A percentile compares a stretch with the other conserved stretches of the same genome.
These are phyloP conservation scores for Fragaria iinumae DNA, from an alignment of 306 rosid genomes.

Conservation along the genomic window DNA sequence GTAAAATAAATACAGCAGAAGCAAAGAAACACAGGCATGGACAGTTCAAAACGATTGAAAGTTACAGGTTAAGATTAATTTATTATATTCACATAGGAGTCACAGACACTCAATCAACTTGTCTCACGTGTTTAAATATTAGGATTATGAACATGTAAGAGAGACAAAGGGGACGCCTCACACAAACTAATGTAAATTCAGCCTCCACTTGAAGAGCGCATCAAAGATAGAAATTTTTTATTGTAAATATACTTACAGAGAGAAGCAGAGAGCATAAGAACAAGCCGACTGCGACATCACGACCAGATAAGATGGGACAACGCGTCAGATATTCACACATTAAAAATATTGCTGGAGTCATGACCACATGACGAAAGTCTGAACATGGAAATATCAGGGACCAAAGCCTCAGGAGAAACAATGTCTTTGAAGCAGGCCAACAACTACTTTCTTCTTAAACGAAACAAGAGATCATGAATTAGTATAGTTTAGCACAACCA, in stretches of 20 bases:
- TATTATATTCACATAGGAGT: not conserved
- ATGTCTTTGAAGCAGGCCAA: slow-evolving; percentile 87
- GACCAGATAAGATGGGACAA: slow-evolving; percentile 65
- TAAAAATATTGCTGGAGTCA: slow-evolving; percentile 72
- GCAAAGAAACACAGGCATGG: not conserved
- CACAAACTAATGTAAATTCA: not conserved
- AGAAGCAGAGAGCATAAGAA: slow-evolving; percentile 89
- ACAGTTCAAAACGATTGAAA: not conserved
- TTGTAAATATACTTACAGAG: slow-evolving; percentile 51
- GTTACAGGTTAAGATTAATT: not conserved
- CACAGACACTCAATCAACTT: not conserved
- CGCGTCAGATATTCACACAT: slow-evolving; percentile 92
- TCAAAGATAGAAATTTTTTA: not conserved
- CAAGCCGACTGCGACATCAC: slow-evolving; percentile 76
- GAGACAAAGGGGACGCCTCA: not conserved
- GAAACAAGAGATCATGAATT: slow-evolving; percentile 17
- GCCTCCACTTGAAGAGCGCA: slow-evolving; percentile 2
- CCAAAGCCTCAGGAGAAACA: slow-evolving; percentile 90
- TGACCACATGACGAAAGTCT: slow-evolving; percentile 86
- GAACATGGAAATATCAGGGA: slow-evolving; percentile 86
- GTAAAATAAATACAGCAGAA: not conserved
- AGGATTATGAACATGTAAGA: not conserved
- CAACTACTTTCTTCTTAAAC: slow-evolving; percentile 63
- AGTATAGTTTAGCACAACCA: slow-evolving; percentile 17
- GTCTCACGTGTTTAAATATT: not conserved